A percentile compares a stretch with the other conserved stretches of the same genome.
phyloP scores from a whole-genome alignment of 192 early-diverging fungal species.

The Umbelopsis sp. region DNA sequence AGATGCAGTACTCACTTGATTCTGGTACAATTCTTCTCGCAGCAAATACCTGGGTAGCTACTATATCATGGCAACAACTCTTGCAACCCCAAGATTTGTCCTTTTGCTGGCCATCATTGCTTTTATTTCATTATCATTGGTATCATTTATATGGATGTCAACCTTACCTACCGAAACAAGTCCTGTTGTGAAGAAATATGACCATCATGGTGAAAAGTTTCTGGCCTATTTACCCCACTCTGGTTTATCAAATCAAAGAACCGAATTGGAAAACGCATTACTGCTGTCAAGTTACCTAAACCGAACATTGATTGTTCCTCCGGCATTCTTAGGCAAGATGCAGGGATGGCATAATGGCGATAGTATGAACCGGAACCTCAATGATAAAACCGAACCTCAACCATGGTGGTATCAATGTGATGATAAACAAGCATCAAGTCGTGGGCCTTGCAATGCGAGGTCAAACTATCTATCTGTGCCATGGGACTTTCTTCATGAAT shows the following conservation, averaged over 20 bases:
- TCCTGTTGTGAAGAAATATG: neutral
- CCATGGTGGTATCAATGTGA: conserved; percentile 42
- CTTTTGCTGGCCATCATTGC: neutral
- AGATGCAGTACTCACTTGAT: too few relatives aligned
- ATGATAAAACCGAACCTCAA: conserved; percentile 39
- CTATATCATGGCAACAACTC: too few relatives aligned
- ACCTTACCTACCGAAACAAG: neutral
- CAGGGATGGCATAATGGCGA: conserved; percentile 46
- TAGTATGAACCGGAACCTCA: conserved; percentile 41
- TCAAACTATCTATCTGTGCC: conserved; percentile 22
- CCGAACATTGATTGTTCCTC: conserved; percentile 56
- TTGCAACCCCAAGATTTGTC: neutral
- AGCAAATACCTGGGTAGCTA: too few relatives aligned
- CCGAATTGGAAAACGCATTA: conserved; percentile 57
- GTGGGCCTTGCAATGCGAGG: conserved; percentile 37
- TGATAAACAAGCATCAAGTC: conserved; percentile 32
- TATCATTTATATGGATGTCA: neutral
- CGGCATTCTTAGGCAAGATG: conserved; percentile 52
- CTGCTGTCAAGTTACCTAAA: conserved; percentile 55
- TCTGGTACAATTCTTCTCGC: too few relatives aligned
- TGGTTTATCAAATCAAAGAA: conserved; percentile 61
- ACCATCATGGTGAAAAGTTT: conserved; percentile 45
- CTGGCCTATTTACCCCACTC: conserved; percentile 58
- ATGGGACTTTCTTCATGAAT: conserved; percentile 22
- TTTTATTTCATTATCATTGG: neutral